Evolutionary conservation across 495 filamentous ascomycete genomes (phyloP).

Genomic region (Penicillium odoratum): DNA sequence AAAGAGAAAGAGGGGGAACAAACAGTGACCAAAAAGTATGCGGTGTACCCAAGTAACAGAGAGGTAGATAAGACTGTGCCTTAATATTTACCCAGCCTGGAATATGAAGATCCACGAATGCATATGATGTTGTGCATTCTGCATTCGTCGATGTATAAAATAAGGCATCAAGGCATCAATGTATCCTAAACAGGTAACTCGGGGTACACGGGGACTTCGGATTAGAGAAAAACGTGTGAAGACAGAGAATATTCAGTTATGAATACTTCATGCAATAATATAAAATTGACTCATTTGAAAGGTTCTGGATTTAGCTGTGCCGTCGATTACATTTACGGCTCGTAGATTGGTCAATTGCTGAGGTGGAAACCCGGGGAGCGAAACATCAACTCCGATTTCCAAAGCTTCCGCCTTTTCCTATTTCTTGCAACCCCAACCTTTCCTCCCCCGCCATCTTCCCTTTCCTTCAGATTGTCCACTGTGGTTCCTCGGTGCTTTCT

Average conservation of each 20-base stretch:
- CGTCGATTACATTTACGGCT: constrained; percentile 25
- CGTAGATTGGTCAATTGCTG: constrained; percentile 24
- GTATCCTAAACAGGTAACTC: background rate
- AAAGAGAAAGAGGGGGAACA: too few species aligned
- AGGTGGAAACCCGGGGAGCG: constrained; percentile 26
- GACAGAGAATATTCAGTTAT: background rate
- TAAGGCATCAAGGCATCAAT: background rate
- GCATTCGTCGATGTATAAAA: background rate
- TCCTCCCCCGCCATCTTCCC: constrained; percentile 16
- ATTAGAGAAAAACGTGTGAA: background rate
- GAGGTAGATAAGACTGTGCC: too few species aligned
- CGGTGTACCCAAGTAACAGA: too few species aligned
- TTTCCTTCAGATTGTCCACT: constrained; percentile 8
- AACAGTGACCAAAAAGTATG: too few species aligned
- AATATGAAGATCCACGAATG: background rate
- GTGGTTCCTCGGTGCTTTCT: constrained; percentile 11
- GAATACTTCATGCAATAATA: background rate
- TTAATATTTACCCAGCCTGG: too few species aligned
- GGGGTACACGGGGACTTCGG: background rate
- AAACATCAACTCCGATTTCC: constrained; percentile 31
- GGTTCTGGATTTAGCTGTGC: background rate
- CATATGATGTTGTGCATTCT: background rate
- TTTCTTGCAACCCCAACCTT: constrained; percentile 19
- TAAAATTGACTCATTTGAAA: background rate
- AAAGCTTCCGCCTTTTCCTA: constrained; percentile 22